Evolutionary conservation across 148 eudicot species (phyloP).

Genomic region (Camellia granthamiana): DNA sequence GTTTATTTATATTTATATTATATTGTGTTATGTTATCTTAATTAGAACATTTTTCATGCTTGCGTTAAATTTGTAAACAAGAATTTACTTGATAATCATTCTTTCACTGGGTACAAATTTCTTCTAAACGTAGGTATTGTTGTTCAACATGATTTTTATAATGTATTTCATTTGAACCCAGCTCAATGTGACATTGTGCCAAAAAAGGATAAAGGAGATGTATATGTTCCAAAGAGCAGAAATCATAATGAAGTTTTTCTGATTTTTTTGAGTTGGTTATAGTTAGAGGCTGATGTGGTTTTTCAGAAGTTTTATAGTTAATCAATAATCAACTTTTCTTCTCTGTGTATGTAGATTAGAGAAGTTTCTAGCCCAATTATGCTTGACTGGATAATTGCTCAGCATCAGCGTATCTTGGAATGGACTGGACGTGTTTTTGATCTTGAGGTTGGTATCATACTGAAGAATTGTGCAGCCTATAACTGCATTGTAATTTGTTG

Average conservation of each 20-base stretch:
- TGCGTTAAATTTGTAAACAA: neutral
- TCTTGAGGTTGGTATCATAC: slow-evolving; percentile 65
- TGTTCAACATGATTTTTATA: neutral
- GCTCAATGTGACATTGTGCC: neutral
- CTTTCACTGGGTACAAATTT: neutral
- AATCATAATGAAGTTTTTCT: neutral
- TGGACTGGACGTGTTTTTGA: slow-evolving; percentile 90
- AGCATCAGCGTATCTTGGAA: slow-evolving; percentile 67
- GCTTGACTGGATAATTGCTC: slow-evolving; percentile 91
- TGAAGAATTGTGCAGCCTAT: neutral
- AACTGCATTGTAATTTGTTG: neutral
- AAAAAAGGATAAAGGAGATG: neutral
- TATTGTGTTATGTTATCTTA: too few relatives aligned
- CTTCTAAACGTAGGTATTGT: neutral
- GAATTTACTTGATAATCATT: neutral
- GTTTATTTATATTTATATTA: too few relatives aligned
- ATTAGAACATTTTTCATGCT: neutral
- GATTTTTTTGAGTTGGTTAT: neutral
- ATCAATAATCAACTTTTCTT: neutral
- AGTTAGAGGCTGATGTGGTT: neutral
- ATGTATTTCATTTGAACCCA: neutral
- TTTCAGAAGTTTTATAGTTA: neutral
- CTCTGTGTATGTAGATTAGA: slow-evolving; percentile 48
- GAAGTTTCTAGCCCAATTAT: slow-evolving; percentile 63
- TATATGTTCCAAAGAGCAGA: neutral